phyloP scores from a whole-genome alignment of 768 basidiomycete species.

The Fomitopsis serialis region DNA sequence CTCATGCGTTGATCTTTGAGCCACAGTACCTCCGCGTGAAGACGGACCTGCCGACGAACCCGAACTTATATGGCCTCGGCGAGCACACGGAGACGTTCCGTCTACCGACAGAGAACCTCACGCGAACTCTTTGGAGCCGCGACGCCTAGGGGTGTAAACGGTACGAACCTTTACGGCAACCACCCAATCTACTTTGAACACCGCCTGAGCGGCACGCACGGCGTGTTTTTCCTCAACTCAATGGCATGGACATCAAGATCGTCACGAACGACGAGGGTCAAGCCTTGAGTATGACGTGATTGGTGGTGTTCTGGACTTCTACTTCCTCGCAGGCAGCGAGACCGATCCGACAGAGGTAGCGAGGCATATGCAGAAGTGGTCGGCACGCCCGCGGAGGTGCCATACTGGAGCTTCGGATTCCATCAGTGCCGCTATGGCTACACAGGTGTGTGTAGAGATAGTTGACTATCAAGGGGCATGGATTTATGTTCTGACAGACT shows the following conservation, averaged over 20 bases:
- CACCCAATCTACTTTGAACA: constrained; percentile 75
- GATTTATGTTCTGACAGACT: constrained; percentile 34
- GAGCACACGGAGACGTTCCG: constrained; percentile 66
- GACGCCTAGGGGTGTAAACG: constrained; percentile 54
- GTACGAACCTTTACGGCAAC: constrained; percentile 65
- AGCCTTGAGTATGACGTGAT: constrained; percentile 72
- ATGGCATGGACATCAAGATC: constrained; percentile 77
- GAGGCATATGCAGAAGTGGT: constrained; percentile 65
- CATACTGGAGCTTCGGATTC: constrained; percentile 69
- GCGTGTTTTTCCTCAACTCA: constrained; percentile 65
- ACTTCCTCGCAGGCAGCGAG: constrained; percentile 68
- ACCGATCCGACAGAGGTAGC: constrained; percentile 52
- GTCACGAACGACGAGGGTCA: constrained; percentile 32
- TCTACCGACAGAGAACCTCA: constrained; percentile 37
- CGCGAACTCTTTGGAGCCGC: constrained; percentile 57
- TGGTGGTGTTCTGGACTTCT: constrained; percentile 73
- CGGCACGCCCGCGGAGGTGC: constrained; percentile 65
- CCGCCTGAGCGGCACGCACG: constrained; percentile 59
- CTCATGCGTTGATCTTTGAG: constrained; percentile 65
- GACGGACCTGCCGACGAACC: constrained; percentile 48
- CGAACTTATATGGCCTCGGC: constrained; percentile 79
- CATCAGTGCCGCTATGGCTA: constrained; percentile 75
- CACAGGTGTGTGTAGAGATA: constrained; percentile 33
- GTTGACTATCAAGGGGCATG: not conserved
- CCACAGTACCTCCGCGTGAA: constrained; percentile 74